Percentiles rank a stretch among this genome's conserved stretches.
Conservation (phyloP, 2,329 filamentous ascomycete species). For the Decorospora gaudefroyi region DNA sequence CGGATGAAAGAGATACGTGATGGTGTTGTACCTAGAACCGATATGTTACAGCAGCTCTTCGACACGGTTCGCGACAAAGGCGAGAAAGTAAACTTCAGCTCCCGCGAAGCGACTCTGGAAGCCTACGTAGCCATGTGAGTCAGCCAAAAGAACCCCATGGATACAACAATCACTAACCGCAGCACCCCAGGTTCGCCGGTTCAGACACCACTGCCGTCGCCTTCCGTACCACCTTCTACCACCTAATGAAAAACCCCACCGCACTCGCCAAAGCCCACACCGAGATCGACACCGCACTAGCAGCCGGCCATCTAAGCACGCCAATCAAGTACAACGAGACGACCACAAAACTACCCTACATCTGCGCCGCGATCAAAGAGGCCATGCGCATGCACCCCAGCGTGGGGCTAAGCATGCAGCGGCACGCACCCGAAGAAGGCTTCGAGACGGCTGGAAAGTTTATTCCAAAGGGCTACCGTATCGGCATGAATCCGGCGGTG, state of each 20-base stretch:
- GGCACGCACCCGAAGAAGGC: constrained; percentile 29
- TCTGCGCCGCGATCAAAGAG: constrained; percentile 53
- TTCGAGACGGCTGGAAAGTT: constrained; percentile 21
- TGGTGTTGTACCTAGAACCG: constrained; percentile 19
- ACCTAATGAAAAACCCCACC: constrained; percentile 42
- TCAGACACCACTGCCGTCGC: constrained; percentile 45
- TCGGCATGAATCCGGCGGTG: constrained; percentile 54
- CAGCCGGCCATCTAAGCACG: constrained; percentile 8
- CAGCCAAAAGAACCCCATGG: neutral
- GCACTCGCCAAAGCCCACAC: constrained; percentile 9
- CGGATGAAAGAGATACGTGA: constrained; percentile 12
- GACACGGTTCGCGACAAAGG: constrained; percentile 39
- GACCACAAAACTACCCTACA: constrained; percentile 42
- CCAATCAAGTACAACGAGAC: constrained; percentile 21
- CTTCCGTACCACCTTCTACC: constrained; percentile 46
- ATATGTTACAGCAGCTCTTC: constrained; percentile 39
- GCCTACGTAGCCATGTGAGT: constrained; percentile 37
- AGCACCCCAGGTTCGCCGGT: constrained; percentile 34
- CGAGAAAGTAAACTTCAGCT: constrained; percentile 40
- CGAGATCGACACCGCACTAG: constrained; percentile 25
- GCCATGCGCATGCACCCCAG: constrained; percentile 50
- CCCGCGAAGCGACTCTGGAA: constrained; percentile 34
- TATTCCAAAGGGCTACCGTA: constrained; percentile 46
- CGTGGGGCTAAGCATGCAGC: constrained; percentile 22
- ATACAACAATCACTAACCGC: neutral